Evolutionary conservation across 1,139 yeast genomes (phyloP).

Genomic region (Pichia sp.): DNA sequence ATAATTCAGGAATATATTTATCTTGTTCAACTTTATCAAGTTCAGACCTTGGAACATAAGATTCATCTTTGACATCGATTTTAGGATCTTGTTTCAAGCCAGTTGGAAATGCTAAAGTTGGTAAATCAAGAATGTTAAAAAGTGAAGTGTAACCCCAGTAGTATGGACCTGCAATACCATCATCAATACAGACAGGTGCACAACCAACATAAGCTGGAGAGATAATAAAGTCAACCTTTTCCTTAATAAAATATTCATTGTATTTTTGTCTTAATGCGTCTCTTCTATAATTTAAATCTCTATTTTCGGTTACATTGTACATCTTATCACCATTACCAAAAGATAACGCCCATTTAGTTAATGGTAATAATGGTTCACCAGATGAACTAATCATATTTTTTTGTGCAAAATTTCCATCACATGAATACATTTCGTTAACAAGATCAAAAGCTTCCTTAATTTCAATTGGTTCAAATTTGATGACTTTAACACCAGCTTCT

Average conservation of each 20-base stretch:
- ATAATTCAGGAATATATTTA: constrained; percentile 35
- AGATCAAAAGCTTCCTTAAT: constrained; percentile 47
- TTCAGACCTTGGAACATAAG: constrained; percentile 34
- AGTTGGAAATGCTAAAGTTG: constrained; percentile 56
- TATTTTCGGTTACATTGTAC: constrained; percentile 40
- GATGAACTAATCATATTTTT: constrained; percentile 45
- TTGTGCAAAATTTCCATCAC: constrained; percentile 59
- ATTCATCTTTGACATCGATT: constrained; percentile 25
- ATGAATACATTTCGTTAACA: constrained; percentile 43
- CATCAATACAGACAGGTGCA: constrained; percentile 47
- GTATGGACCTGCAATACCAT: constrained; percentile 48
- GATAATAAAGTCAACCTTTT: constrained; percentile 60
- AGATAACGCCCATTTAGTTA: constrained; percentile 55
- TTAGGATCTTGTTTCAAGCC: constrained; percentile 51
- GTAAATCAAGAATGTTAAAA: constrained; percentile 60
- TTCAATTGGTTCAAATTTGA: constrained; percentile 48
- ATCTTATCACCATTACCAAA: constrained; percentile 51
- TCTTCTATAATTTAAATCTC: constrained; percentile 44
- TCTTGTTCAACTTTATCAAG: constrained; percentile 42
- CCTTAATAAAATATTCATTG: constrained; percentile 43
- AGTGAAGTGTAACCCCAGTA: constrained; percentile 76
- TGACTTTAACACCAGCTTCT: constrained; percentile 40
- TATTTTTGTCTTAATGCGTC: constrained; percentile 53
- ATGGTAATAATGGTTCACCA: constrained; percentile 59
- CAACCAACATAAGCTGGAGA: constrained; percentile 67